Evolutionary conservation across 345 rosid genomes (phyloP).

Genomic region (Sapria himalayana): DNA sequence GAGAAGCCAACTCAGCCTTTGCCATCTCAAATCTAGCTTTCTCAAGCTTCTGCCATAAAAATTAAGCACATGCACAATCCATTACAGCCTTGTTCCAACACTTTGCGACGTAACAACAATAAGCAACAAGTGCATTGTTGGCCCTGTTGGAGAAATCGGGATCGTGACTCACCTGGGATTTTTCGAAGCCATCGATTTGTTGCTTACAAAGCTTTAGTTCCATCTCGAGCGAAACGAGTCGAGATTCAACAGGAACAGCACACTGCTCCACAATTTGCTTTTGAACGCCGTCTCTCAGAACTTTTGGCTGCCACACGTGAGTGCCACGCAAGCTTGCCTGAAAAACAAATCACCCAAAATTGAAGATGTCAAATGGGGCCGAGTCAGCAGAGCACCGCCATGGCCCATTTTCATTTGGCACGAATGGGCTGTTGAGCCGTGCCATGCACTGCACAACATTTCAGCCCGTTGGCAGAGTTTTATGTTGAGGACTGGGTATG

Average conservation of each 20-base stretch:
- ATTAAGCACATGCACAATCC: not conserved
- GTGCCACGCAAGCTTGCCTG: conserved; percentile 83
- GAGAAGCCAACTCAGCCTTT: conserved; percentile 34
- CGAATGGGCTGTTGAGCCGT: too few relatives aligned
- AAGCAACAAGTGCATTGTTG: too few relatives aligned
- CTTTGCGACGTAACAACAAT: not conserved
- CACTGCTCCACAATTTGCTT: conserved; percentile 62
- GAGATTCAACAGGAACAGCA: conserved; percentile 43
- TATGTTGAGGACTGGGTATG: too few relatives aligned
- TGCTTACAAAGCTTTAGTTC: conserved; percentile 65
- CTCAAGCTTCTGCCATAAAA: conserved; percentile 33
- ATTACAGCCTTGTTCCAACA: too few relatives aligned
- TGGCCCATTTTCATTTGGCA: too few relatives aligned
- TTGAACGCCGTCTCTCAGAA: conserved; percentile 42
- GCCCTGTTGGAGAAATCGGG: not conserved
- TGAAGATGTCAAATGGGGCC: not conserved
- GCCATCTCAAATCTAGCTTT: conserved; percentile 26
- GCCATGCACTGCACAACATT: too few relatives aligned
- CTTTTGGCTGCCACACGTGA: conserved; percentile 89
- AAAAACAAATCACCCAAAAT: conserved; percentile 3
- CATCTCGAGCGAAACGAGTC: conserved; percentile 46
- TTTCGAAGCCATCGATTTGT: conserved; percentile 30
- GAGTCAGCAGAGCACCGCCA: too few relatives aligned
- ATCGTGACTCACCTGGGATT: conserved; percentile 34
- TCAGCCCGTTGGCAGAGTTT: too few relatives aligned